Base-by-base conservation (phyloP, 345 rosid species). In the Turritis glabra region DNA sequence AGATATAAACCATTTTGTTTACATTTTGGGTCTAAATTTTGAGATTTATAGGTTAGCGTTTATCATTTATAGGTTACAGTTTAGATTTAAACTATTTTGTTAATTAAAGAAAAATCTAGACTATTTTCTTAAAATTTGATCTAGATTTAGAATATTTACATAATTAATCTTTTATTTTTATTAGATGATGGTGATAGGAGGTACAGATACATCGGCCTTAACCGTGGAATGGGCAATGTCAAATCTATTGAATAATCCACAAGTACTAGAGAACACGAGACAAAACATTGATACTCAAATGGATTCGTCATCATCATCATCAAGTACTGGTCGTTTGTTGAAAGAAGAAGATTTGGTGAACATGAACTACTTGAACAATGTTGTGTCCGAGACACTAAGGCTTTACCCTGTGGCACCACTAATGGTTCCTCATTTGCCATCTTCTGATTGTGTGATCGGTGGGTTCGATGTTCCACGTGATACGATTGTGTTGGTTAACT, bases 321-420 rank as follows among this genome's bases (percentile, higher is more conserved):
- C 79, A 32, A 48, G 51, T 17, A 23, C 25, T 37, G 35, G 33
- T 48, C 76, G 41, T 21, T 35, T 80, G n/a, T 14, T 80, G 14
- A 79, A 77, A 54, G 81, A 80, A 62, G 56, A 60, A 38, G 79
- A 80, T 68, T 10, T 73, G 13, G 47, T 79, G 6, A 77, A 77
- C 61, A 70, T 77, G 56, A 71, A 65, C 23, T 77, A 80, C 69
- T 71, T 81, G 27, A 61, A 69, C 74, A 26, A 52, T 48, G 71
- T 68, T 63, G 79, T 84, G 33, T 74, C 75, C 0, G 90, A 86
- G 62, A 80, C 86, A 11, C 67, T 75, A n/a, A 76, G 88, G 25
- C 67, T 86, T 9, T 77, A 69, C 41, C 84, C 85, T 6, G 73
- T 80, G 0, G 81, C 56, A 5, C 90, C 86, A 25, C 80, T 84